Evolutionary conservation across 2,329 filamentous ascomycete species (phyloP), one percentile per base, ranked within the genome.

Genomic region (Trichoderma afroharzianum): DNA sequence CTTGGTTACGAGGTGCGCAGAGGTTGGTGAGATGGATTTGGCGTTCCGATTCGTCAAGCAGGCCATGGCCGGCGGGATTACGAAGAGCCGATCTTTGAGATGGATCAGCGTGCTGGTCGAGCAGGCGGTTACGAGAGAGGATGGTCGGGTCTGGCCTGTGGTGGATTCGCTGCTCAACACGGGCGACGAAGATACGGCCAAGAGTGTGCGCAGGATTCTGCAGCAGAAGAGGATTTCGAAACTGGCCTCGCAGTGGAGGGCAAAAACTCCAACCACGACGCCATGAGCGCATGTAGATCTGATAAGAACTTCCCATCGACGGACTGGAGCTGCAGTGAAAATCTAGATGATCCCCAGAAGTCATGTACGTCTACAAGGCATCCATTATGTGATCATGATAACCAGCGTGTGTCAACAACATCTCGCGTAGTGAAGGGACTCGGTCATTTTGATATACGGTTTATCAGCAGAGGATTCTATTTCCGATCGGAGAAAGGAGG

Each of bases 101-200:
- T 81, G 80, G 80, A 72, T 79, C 26, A 74, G 74, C 71, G 73
- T 74, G 28, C 72, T 81, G 36, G 71, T 81, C 39, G 73, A 76
- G 39, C 68, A 72, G 26, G 79, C 79, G 4, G 72, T 78, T 21
- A 76, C 73, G 26, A 74, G 72, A 18, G 75, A 81, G 73, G 79
- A 82, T 28, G 63, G 73, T 24, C 75, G 79, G 7, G 78, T 82
- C 57, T 81, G 79, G 80, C 67, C 73, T 7, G 72, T 82, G 6
- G 74, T 82, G 39, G 80, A 82, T 63, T 73, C 73, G 61, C 59
- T 82, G 58, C 66, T 73, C 36, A 68, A 71, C 64, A 71, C 68
- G 24, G 50, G 61, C n/a, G 71, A 76, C 36, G 77, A 76, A 11
- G 73, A 73, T 1, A 72, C 73, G 28, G 73, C 69, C 12, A 61